Conservation (phyloP, 1,284 basidiomycete genomes). For the Ustilago sp. region DNA sequence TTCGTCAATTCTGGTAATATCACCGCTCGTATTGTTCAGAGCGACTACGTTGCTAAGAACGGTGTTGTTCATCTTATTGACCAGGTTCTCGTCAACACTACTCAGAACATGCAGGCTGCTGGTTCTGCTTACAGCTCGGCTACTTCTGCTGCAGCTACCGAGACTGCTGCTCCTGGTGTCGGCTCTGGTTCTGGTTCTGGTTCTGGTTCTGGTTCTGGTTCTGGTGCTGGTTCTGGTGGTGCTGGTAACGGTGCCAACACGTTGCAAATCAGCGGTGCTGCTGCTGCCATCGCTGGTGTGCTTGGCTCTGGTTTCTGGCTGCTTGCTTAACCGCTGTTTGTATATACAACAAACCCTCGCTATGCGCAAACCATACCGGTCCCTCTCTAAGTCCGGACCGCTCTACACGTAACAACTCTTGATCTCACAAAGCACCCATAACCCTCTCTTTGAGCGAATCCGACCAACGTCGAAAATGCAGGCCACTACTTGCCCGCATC, state of each 20-base stretch:
- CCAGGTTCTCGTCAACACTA: constrained; percentile 75
- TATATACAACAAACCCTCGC: background rate
- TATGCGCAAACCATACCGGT: background rate
- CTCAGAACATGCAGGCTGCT: constrained; percentile 73
- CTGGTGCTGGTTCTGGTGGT: constrained; percentile 10
- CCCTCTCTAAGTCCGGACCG: background rate
- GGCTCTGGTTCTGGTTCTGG: constrained; percentile 17
- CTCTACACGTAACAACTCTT: background rate
- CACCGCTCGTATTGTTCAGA: constrained; percentile 75
- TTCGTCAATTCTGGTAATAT: constrained; percentile 75
- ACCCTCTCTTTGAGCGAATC: no score
- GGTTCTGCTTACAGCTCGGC: constrained; percentile 72
- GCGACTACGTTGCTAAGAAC: constrained; percentile 78
- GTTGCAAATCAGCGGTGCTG: constrained; percentile 27
- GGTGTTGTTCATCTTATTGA: constrained; percentile 80
- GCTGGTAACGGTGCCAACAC: constrained; percentile 20
- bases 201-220: constrained; percentile 17
- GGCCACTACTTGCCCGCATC: background rate
- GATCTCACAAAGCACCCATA: no score
- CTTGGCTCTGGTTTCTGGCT: constrained; percentile 44
- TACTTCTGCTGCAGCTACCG: constrained; percentile 39
- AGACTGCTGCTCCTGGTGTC: constrained; percentile 23
- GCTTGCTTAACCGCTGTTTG: constrained; percentile 28
- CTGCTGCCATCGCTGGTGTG: constrained; percentile 35
- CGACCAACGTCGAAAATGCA: no score